These are phyloP conservation scores for Chlorencoelia australis DNA, from an alignment of 2,329 filamentous ascomycete genomes.

Conservation along the genomic window DNA sequence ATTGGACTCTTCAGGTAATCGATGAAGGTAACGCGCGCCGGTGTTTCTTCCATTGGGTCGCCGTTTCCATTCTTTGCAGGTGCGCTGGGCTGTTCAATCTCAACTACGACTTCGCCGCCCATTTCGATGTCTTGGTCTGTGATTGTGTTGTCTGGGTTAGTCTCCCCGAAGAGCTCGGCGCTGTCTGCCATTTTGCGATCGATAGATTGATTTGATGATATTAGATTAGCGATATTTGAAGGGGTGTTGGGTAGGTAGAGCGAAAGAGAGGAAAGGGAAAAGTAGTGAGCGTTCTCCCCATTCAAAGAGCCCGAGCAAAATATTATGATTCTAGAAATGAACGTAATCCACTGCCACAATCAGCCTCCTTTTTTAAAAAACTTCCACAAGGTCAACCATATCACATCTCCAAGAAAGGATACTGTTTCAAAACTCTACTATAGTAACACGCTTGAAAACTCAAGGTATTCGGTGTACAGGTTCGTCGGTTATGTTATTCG, in stretches of 20 bases:
- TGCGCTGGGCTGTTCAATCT: slow-evolving; percentile 16
- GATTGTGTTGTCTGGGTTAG: slow-evolving; percentile 6
- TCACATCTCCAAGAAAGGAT: slow-evolving; percentile 57
- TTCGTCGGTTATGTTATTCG: too few relatives aligned
- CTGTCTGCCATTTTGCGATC: slow-evolving; percentile 15
- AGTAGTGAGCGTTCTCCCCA: neutral
- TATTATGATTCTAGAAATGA: slow-evolving; percentile 24
- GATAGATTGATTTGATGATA: neutral
- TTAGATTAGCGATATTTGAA: neutral
- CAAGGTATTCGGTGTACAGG: slow-evolving; percentile 46
- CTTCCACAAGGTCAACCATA: slow-evolving; percentile 38
- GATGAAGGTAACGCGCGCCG: slow-evolving; percentile 32
- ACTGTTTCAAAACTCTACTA: slow-evolving; percentile 54
- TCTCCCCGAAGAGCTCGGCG: slow-evolving; percentile 11
- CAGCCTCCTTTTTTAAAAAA: slow-evolving; percentile 30
- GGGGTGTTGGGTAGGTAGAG: neutral
- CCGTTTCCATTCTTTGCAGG: slow-evolving; percentile 1
- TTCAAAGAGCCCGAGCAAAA: neutral
- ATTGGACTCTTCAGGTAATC: slow-evolving; percentile 60
- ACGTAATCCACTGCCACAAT: slow-evolving; percentile 46
- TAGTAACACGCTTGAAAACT: slow-evolving; percentile 51
- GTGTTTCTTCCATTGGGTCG: slow-evolving; percentile 15
- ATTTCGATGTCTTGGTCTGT: slow-evolving; percentile 21
- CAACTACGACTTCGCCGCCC: slow-evolving; percentile 19
- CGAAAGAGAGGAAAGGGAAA: neutral